Evolutionary conservation across 73 alveolate genomes (phyloP).

Genomic region (Paramecium sonneborni): DNA sequence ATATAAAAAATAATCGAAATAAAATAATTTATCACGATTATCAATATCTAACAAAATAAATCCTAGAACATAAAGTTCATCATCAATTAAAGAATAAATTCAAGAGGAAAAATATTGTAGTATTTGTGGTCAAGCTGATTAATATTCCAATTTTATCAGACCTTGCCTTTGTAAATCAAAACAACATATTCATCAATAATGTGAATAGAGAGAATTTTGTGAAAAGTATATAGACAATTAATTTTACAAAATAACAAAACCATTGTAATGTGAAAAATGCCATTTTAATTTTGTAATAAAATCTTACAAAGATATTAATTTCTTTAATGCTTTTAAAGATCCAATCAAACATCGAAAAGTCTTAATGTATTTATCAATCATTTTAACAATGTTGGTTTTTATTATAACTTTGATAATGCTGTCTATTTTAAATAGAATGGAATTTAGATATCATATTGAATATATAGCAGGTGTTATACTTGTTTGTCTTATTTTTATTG

Average conservation of each 20-base stretch:
- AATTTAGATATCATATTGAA: not conserved
- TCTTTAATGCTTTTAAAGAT: not conserved
- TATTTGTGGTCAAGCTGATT: not conserved
- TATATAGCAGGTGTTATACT: not conserved
- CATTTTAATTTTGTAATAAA: not conserved
- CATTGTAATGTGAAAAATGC: not conserved
- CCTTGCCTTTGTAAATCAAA: slow-evolving; percentile 7
- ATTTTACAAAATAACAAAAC: not conserved
- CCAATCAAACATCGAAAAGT: not conserved
- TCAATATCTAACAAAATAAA: not conserved
- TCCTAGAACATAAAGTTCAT: not conserved
- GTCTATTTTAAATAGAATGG: not conserved
- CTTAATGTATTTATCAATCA: not conserved
- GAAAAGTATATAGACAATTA: not conserved
- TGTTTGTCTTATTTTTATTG: not conserved
- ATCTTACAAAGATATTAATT: not conserved
- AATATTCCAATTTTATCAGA: not conserved
- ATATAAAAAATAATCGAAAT: not conserved
- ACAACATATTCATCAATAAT: not conserved
- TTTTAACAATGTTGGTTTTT: not conserved
- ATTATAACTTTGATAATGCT: not conserved
- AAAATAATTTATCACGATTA: not conserved
- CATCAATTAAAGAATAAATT: not conserved
- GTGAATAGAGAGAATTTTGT: not conserved
- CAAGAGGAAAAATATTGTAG: slow-evolving; percentile 1